Percentiles rank a stretch among this genome's conserved stretches.
Conservation (phyloP, 768 basidiomycete species). For the Agrocybe chaxingu region DNA sequence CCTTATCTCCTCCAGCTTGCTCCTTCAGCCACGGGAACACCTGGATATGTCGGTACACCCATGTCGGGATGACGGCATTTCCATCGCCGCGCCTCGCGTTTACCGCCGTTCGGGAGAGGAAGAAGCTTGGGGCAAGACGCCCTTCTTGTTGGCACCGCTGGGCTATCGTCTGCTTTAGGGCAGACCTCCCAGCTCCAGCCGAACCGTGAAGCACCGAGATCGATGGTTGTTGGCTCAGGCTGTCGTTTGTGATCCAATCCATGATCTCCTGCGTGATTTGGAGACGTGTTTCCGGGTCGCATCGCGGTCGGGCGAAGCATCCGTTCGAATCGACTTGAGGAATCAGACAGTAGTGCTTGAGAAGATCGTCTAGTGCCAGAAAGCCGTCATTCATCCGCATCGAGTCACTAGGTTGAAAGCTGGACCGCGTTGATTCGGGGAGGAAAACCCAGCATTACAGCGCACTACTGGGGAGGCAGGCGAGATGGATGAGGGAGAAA, state of each 20-base stretch:
- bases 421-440: no score
- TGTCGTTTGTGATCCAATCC: neutral
- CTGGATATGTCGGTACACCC: slow-evolving; percentile 11
- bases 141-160: slow-evolving; percentile 8
- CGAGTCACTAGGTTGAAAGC: no score
- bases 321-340: neutral
- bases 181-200: slow-evolving; percentile 16
- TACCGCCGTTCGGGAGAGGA: slow-evolving; percentile 9
- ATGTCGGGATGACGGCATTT: slow-evolving; percentile 9
- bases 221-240: no score
- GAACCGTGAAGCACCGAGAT: slow-evolving; percentile 9
- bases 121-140: slow-evolving; percentile 8
- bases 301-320: neutral
- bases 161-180: slow-evolving; percentile 14
- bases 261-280: neutral
- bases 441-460: no score
- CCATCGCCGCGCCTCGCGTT: slow-evolving; percentile 3
- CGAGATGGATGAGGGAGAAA: no score
- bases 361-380: no score
- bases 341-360: neutral
- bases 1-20: neutral
- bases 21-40: slow-evolving; percentile 8
- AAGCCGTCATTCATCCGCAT: no score
- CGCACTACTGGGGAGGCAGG: no score
- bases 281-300: neutral